Conservation (phyloP, 345 rosid genomes). For the Aquilaria yunnanensis region DNA sequence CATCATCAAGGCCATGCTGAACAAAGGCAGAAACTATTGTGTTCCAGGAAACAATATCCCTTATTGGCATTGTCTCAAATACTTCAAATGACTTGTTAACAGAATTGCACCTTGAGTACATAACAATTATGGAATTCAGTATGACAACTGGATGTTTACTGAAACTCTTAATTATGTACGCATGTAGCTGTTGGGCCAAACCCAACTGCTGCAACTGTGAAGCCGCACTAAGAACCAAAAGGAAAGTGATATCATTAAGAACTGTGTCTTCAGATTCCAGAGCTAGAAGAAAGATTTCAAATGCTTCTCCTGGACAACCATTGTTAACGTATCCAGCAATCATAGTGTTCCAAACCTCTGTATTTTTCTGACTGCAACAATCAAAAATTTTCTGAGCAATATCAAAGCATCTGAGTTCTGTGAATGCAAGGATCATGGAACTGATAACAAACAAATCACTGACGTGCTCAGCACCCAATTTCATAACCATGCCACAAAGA, state of each 20-base stretch:
- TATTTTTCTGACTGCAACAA: slow-evolving; percentile 45
- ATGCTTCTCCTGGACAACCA: slow-evolving; percentile 33
- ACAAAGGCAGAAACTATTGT: slow-evolving; percentile 78
- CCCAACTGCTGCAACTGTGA: slow-evolving; percentile 61
- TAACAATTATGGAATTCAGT: slow-evolving; percentile 54
- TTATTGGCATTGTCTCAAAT: slow-evolving; percentile 56
- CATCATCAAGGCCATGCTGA: slow-evolving; percentile 77
- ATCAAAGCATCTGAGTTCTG: slow-evolving; percentile 62
- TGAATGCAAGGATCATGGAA: slow-evolving; percentile 57
- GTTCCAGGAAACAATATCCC: slow-evolving; percentile 86
- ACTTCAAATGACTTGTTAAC: slow-evolving; percentile 53
- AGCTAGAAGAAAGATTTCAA: slow-evolving; percentile 56
- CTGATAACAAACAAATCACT: slow-evolving; percentile 69
- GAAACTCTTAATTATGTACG: slow-evolving; percentile 53
- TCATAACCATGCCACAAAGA: slow-evolving; percentile 59
- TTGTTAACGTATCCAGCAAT: slow-evolving; percentile 65
- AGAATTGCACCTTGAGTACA: slow-evolving; percentile 81
- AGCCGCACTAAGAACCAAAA: slow-evolving; percentile 54
- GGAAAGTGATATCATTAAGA: slow-evolving; percentile 63
- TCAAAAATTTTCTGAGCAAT: slow-evolving; percentile 62
- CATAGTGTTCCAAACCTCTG: slow-evolving; percentile 88
- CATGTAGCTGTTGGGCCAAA: slow-evolving; percentile 60
- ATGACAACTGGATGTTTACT: slow-evolving; percentile 37
- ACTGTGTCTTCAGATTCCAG: slow-evolving; percentile 35
- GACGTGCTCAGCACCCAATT: slow-evolving; percentile 50